Evolutionary conservation across 2,329 filamentous ascomycete species (phyloP).

Genomic region (Fusarium tuaranense): DNA sequence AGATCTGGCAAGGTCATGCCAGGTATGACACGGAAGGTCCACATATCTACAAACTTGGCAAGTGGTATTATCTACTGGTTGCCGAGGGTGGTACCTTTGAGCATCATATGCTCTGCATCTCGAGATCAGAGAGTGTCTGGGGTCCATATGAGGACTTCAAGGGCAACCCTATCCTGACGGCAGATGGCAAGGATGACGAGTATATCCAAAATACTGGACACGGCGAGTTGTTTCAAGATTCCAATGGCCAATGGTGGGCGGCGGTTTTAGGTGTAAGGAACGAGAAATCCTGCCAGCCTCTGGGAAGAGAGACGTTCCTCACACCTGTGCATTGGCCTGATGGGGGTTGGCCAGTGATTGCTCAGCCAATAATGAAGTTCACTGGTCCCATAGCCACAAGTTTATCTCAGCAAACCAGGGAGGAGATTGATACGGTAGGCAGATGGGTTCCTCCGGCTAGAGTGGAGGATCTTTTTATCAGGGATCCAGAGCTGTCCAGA

Average conservation of each 20-base stretch:
- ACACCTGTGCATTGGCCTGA: slow-evolving; percentile 20
- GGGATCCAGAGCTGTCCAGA: slow-evolving; percentile 11
- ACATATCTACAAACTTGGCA: slow-evolving; percentile 57
- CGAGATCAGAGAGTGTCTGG: slow-evolving; percentile 39
- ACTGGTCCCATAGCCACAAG: not conserved
- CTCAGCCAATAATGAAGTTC: slow-evolving; percentile 16
- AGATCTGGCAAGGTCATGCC: slow-evolving; percentile 32
- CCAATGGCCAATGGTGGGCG: slow-evolving; percentile 34
- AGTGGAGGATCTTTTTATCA: slow-evolving; percentile 10
- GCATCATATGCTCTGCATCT: slow-evolving; percentile 41
- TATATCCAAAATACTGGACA: slow-evolving; percentile 41
- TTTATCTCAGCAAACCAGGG: not conserved
- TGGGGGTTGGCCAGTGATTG: slow-evolving; percentile 15
- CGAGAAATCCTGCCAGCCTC: slow-evolving; percentile 2
- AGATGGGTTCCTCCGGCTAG: not conserved
- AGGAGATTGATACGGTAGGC: not conserved
- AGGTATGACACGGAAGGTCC: slow-evolving; percentile 42
- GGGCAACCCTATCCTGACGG: slow-evolving; percentile 50
- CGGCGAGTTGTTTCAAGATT: slow-evolving; percentile 41
- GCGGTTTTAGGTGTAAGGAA: slow-evolving; percentile 23
- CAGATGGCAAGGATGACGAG: slow-evolving; percentile 23
- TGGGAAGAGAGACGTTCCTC: slow-evolving; percentile 21
- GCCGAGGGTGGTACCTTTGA: slow-evolving; percentile 56
- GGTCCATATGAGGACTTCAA: slow-evolving; percentile 46
- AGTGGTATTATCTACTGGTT: slow-evolving; percentile 57